phyloP scores from a whole-genome alignment of 176 grass and related monocot species.

The Saccharum spontaneum region DNA sequence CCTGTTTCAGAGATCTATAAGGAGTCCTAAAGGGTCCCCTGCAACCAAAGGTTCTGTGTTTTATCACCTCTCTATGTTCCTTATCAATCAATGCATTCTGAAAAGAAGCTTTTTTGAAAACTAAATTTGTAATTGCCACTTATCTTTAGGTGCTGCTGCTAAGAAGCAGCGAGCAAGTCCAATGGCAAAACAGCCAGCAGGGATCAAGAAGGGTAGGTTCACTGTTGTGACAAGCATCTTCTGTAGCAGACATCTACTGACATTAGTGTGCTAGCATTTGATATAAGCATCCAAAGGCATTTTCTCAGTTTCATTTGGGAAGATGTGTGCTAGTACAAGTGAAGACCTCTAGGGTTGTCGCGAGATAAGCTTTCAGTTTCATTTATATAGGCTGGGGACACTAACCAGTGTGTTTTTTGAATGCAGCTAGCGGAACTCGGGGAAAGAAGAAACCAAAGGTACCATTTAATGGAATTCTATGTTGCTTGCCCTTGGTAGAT shows the following conservation, averaged over 20 bases:
- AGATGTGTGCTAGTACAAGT: background rate
- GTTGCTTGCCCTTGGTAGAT: background rate
- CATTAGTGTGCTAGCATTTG: background rate
- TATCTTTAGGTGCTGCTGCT: conserved; percentile 45
- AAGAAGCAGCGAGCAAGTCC: conserved; percentile 43
- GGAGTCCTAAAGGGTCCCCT: conserved; percentile 48
- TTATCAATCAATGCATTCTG: background rate
- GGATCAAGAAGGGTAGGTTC: conserved; percentile 66
- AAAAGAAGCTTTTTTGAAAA: background rate
- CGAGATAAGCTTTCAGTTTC: conserved; percentile 8
- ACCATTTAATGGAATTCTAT: conserved; percentile 22
- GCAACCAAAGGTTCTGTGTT: conserved; percentile 52
- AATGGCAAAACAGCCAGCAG: conserved; percentile 38
- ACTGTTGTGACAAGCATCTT: conserved; percentile 25
- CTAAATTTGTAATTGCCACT: conserved; percentile 10
- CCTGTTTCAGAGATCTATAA: conserved; percentile 54
- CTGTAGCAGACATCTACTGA: background rate
- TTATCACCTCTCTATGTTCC: conserved; percentile 6
- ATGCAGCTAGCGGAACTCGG: conserved; percentile 45
- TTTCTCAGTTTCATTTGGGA: background rate
- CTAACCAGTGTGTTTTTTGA: conserved; percentile 26
- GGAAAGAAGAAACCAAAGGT: conserved; percentile 56
- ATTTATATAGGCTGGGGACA: background rate
- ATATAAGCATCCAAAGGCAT: background rate
- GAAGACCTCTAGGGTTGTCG: background rate